Conservation (phyloP, 305 asterid genomes). For the Ilex paraguariensis region DNA sequence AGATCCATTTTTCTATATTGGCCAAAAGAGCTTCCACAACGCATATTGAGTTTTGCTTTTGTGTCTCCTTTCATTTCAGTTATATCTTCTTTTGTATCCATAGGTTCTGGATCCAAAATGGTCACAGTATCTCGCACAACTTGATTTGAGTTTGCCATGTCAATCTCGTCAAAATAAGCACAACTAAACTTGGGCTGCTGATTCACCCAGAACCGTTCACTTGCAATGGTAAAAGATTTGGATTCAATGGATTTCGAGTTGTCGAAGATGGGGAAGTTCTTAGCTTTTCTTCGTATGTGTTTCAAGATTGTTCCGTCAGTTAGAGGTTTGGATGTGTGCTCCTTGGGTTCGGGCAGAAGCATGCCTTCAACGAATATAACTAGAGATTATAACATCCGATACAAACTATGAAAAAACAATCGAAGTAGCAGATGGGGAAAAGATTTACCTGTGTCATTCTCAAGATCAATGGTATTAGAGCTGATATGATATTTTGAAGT, state of each 20-base stretch:
- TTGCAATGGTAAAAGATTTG: constrained; percentile 13
- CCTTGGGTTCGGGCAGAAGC: constrained; percentile 18
- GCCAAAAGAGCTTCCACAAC: constrained; percentile 8
- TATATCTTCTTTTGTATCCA: constrained; percentile 8
- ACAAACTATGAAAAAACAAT: not conserved
- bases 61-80: constrained; percentile 9
- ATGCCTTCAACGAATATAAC: constrained; percentile 15
- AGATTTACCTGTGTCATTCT: constrained; percentile 38
- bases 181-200: constrained; percentile 8
- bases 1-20: constrained; percentile 12
- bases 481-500: constrained; percentile 14
- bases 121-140: constrained; percentile 3
- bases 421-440: constrained; percentile 1
- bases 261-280: constrained; percentile 29
- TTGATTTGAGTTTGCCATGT: constrained; percentile 10
- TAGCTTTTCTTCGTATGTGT: constrained; percentile 35
- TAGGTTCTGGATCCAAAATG: constrained; percentile 14
- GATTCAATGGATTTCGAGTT: constrained; percentile 20
- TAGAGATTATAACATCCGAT: not conserved
- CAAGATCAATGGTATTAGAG: constrained; percentile 19
- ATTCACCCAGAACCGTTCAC: constrained; percentile 14
- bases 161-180: constrained; percentile 14
- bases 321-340: constrained; percentile 21
- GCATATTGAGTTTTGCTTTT: constrained; percentile 8
- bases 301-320: constrained; percentile 34